A percentile compares a stretch with the other conserved stretches of the same genome.
Conservation (phyloP, 1,284 basidiomycete species). For the Tilletia walkeri region DNA sequence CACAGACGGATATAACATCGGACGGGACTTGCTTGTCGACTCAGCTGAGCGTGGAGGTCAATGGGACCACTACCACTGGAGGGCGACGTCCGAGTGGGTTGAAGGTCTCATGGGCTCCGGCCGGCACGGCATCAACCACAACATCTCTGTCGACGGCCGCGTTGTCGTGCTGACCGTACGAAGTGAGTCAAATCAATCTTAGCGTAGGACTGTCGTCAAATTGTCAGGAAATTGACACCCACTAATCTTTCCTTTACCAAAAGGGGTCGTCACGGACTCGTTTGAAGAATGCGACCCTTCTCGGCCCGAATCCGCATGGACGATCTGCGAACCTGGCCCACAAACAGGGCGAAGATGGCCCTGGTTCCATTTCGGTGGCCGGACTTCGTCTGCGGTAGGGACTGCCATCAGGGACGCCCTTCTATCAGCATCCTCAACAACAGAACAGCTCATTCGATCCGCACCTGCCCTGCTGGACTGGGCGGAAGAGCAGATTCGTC, state of each 20-base stretch:
- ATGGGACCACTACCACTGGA: constrained; percentile 51
- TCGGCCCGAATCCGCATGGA: background rate
- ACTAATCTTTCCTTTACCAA: background rate
- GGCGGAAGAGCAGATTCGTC: too few species aligned
- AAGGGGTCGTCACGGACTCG: constrained; percentile 14
- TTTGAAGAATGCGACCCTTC: background rate
- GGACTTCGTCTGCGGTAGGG: too few species aligned
- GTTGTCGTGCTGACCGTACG: constrained; percentile 51
- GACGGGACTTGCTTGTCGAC: constrained; percentile 50
- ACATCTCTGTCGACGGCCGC: constrained; percentile 49
- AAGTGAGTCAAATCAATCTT: background rate
- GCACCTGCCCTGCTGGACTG: too few species aligned
- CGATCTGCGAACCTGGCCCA: constrained; percentile 3
- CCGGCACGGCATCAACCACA: constrained; percentile 54
- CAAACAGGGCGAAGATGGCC: too few species aligned
- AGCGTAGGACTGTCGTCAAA: too few species aligned
- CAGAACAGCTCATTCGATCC: too few species aligned
- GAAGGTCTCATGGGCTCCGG: constrained; percentile 50
- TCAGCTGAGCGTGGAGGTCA: constrained; percentile 45
- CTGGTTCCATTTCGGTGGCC: too few species aligned
- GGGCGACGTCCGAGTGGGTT: constrained; percentile 48
- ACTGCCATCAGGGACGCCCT: too few species aligned
- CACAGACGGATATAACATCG: constrained; percentile 54
- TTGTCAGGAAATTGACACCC: too few species aligned
- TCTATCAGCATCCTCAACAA: too few species aligned